Conservation (phyloP, 148 eudicot genomes). For the Oxyria digyna region DNA sequence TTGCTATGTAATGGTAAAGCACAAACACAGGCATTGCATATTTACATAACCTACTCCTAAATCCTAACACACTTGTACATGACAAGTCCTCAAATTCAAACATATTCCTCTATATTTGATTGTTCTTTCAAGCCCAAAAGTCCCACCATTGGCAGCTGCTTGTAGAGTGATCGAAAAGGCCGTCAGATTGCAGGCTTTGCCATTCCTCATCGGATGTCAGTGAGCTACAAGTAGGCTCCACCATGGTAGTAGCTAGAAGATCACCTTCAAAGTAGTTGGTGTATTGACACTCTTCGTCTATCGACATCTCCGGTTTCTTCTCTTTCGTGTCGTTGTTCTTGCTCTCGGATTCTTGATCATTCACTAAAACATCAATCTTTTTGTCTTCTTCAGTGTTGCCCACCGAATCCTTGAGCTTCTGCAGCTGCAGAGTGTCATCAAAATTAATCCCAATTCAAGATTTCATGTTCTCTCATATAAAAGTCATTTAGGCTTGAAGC, state of each 20-base stretch:
- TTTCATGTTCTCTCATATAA: too few relatives aligned
- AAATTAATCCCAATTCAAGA: neutral
- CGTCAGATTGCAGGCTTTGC: slow-evolving; percentile 16
- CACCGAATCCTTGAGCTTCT: slow-evolving; percentile 29
- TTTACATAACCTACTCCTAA: neutral
- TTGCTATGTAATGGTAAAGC: neutral
- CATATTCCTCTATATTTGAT: too few relatives aligned
- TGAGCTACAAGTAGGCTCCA: slow-evolving; percentile 18
- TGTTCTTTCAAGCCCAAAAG: slow-evolving; percentile 21
- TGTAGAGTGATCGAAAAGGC: slow-evolving; percentile 11
- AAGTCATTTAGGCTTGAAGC: too few relatives aligned
- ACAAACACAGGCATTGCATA: slow-evolving; percentile 7
- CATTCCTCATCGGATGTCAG: slow-evolving; percentile 26
- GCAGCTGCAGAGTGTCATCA: slow-evolving; percentile 26
- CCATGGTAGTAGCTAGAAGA: too few relatives aligned
- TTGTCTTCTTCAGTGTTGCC: slow-evolving; percentile 10
- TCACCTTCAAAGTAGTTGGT: slow-evolving; percentile 2
- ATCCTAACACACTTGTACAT: neutral
- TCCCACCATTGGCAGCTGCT: slow-evolving; percentile 35
- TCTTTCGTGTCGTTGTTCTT: neutral
- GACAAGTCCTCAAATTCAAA: neutral
- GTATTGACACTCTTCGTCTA: neutral
- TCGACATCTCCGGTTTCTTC: neutral
- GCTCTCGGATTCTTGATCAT: slow-evolving; percentile 11
- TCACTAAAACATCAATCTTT: neutral